phyloP scores from a whole-genome alignment of 2,329 filamentous ascomycete species.

The Lizonia empirigonia region DNA sequence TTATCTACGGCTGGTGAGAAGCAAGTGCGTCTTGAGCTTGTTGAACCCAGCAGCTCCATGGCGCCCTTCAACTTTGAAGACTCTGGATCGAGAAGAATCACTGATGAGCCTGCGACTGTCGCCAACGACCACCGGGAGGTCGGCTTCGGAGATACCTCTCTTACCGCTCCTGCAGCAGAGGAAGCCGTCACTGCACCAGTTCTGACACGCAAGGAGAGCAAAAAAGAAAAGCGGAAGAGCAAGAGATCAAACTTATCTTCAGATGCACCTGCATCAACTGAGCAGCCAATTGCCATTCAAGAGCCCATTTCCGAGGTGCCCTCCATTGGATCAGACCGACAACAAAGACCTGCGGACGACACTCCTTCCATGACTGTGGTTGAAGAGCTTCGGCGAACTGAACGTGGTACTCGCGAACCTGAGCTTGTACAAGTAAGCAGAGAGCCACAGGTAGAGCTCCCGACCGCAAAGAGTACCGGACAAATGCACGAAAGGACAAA shows the following conservation, averaged over 20 bases:
- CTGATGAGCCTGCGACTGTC: background rate
- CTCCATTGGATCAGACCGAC: background rate
- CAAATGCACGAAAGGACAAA: background rate
- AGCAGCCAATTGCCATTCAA: background rate
- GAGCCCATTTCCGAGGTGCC: background rate
- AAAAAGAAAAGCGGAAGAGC: slow-evolving; percentile 42
- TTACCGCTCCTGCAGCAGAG: slow-evolving; percentile 4
- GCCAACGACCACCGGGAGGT: background rate
- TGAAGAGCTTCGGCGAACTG: background rate
- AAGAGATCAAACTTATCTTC: slow-evolving; percentile 20
- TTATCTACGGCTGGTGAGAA: background rate
- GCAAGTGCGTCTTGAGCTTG: background rate
- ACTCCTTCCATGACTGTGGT: background rate
- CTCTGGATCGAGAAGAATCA: background rate
- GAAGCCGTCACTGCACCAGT: slow-evolving; percentile 19
- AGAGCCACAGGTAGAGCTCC: background rate
- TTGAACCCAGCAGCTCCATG: background rate
- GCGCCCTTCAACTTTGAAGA: background rate
- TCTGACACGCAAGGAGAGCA: slow-evolving; percentile 32
- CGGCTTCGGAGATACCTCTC: slow-evolving; percentile 12
- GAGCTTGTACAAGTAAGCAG: background rate
- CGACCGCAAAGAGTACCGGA: background rate
- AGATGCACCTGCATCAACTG: background rate
- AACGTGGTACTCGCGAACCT: background rate
- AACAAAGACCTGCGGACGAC: background rate